Conservation (phyloP, 129 eudicot species). For the Pulicaria dysenterica region DNA sequence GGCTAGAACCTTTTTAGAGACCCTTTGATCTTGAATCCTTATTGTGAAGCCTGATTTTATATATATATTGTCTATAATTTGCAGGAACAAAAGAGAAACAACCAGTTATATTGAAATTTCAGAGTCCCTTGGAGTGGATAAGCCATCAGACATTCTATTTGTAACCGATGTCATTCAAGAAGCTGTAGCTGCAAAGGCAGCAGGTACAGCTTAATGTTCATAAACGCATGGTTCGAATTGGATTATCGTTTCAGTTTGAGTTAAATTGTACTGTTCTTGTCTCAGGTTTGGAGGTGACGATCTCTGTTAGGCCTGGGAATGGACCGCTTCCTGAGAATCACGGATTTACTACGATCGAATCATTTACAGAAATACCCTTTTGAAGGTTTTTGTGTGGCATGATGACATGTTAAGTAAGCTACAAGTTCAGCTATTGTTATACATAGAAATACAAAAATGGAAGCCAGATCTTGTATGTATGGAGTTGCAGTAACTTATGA, state of each 20-base stretch:
- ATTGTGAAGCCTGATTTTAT: constrained; percentile 1
- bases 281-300: constrained; percentile 76
- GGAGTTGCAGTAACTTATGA: too few species aligned
- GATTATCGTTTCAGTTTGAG: constrained; percentile 1
- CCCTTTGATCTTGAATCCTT: constrained; percentile 2
- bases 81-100: constrained; percentile 83
- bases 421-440: too few species aligned
- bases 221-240: neutral
- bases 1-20: neutral
- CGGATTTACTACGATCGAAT: constrained; percentile 52
- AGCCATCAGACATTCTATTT: constrained; percentile 71
- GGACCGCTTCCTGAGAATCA: constrained; percentile 80
- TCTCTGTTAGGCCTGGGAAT: constrained; percentile 78
- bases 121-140: constrained; percentile 74
- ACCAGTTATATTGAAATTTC: constrained; percentile 73
- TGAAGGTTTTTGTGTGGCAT: constrained; percentile 22
- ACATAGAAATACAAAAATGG: too few species aligned
- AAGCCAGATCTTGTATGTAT: too few species aligned
- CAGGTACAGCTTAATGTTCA: constrained; percentile 48
- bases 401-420: neutral
- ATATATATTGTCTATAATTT: neutral
- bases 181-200: constrained; percentile 89
- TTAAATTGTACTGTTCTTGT: neutral
- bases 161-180: constrained; percentile 86
- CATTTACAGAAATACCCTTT: constrained; percentile 63